Conservation (phyloP, 257 asterid species). For the Asclepias syriaca region DNA sequence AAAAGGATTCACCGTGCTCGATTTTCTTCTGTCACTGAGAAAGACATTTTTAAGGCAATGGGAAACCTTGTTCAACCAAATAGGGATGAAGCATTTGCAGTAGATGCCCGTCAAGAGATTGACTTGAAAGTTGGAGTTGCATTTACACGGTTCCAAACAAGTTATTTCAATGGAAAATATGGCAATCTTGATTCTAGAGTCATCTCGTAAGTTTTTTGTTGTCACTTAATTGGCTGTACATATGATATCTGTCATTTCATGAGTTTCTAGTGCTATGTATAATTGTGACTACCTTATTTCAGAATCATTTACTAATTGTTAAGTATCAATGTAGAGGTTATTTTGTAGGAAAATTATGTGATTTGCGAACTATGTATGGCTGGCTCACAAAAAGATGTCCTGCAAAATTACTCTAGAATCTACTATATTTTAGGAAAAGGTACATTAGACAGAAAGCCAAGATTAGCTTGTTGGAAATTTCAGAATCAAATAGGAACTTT, state of each 20-base stretch:
- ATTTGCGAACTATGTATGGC: background rate
- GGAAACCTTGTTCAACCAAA: constrained; percentile 67
- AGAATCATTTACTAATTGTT: constrained; percentile 3
- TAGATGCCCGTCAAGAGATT: constrained; percentile 94
- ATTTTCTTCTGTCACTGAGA: constrained; percentile 88
- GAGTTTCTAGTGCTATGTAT: background rate
- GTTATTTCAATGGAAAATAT: constrained; percentile 90
- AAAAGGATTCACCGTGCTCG: constrained; percentile 76
- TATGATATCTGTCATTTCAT: background rate
- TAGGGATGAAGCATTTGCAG: constrained; percentile 83
- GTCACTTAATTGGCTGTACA: constrained; percentile 3
- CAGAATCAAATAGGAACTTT: background rate
- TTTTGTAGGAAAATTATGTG: background rate
- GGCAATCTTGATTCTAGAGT: constrained; percentile 97
- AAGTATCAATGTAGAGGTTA: background rate
- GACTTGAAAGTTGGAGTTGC: constrained; percentile 98
- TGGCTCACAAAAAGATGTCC: background rate
- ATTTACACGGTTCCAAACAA: constrained; percentile 85
- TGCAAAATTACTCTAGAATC: background rate
- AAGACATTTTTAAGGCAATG: constrained; percentile 79
- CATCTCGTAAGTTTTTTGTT: constrained; percentile 68
- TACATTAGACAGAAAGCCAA: background rate
- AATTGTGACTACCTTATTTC: background rate
- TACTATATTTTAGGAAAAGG: background rate
- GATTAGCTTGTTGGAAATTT: background rate